Evolutionary conservation across 2,329 filamentous ascomycete species (phyloP).

Genomic region (Waltergamsia citrina): DNA sequence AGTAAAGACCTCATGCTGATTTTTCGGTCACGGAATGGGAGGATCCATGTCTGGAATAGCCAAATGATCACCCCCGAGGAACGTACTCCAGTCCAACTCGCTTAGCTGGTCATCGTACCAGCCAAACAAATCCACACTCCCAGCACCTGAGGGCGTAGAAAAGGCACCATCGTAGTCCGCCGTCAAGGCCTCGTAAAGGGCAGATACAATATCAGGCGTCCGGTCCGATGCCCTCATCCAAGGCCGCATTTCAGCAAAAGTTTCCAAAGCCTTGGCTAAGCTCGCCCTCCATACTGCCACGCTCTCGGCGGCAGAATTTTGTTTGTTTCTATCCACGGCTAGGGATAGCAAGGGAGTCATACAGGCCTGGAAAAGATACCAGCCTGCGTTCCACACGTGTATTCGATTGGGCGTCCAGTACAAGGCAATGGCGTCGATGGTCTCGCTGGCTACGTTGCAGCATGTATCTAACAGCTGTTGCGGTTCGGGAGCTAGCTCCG

Average conservation of each 20-base stretch:
- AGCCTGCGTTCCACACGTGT: conserved; percentile 19
- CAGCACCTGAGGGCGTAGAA: conserved; percentile 13
- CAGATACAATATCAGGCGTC: conserved; percentile 14
- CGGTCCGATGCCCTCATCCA: conserved; percentile 16
- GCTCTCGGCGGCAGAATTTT: conserved; percentile 3
- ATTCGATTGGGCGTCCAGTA: conserved; percentile 20
- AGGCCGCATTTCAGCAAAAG: conserved; percentile 16
- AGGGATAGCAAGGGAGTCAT: conserved; percentile 18
- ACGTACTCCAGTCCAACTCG: conserved; percentile 15
- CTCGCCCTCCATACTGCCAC: conserved; percentile 12
- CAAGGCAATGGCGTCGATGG: conserved; percentile 18
- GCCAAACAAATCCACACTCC: conserved; percentile 13
- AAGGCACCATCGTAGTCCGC: conserved; percentile 10
- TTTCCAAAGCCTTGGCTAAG: conserved; percentile 13
- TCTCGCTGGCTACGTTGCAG: conserved; percentile 15
- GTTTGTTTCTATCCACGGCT: conserved; percentile 13
- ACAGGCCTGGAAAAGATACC: conserved; percentile 22
- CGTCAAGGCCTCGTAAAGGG: conserved; percentile 15
- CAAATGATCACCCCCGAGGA: conserved; percentile 12
- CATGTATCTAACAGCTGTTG: conserved; percentile 12
- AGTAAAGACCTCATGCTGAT: too few species aligned
- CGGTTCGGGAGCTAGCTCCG: conserved; percentile 10
- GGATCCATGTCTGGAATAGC: background rate
- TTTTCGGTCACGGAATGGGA: background rate
- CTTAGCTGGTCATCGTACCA: conserved; percentile 17